Conservation (phyloP, 768 basidiomycete species). For the Serendipita sp. region DNA sequence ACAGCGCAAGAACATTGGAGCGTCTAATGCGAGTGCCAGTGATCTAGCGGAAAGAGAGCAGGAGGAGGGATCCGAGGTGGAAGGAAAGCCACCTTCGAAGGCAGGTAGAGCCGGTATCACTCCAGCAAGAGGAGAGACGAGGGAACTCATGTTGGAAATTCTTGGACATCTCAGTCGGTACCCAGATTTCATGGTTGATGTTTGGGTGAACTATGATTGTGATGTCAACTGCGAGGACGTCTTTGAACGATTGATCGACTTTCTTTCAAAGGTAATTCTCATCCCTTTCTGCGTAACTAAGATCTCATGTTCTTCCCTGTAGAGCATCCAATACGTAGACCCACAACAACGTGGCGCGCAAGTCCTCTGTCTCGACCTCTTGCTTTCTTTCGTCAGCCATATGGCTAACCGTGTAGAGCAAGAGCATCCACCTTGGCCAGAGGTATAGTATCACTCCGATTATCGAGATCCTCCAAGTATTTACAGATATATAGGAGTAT, state of each 20-base stretch:
- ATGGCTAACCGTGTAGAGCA: slow-evolving; percentile 60
- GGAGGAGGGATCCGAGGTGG: slow-evolving; percentile 36
- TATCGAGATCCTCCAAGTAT: neutral
- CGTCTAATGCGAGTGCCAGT: slow-evolving; percentile 31
- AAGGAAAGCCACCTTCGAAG: slow-evolving; percentile 13
- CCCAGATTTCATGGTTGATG: slow-evolving; percentile 86
- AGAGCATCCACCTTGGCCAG: slow-evolving; percentile 42
- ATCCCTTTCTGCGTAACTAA: neutral
- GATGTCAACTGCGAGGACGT: slow-evolving; percentile 93
- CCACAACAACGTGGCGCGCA: slow-evolving; percentile 63
- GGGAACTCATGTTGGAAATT: slow-evolving; percentile 81
- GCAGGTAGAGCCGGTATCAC: slow-evolving; percentile 40
- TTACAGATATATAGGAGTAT: slow-evolving; percentile 28
- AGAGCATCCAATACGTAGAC: slow-evolving; percentile 59
- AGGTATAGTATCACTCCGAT: slow-evolving; percentile 23
- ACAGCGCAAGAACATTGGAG: slow-evolving; percentile 18
- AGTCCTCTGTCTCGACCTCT: slow-evolving; percentile 71
- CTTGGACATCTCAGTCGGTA: slow-evolving; percentile 65
- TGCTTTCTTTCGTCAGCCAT: slow-evolving; percentile 73
- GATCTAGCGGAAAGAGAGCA: slow-evolving; percentile 25
- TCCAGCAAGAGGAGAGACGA: slow-evolving; percentile 73
- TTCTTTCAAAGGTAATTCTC: slow-evolving; percentile 58
- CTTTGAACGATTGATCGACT: slow-evolving; percentile 77
- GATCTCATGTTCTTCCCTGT: slow-evolving; percentile 4
- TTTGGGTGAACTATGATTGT: slow-evolving; percentile 94